phyloP scores from a whole-genome alignment of 805 yeast species.

The Maudiozyma bulderi region DNA sequence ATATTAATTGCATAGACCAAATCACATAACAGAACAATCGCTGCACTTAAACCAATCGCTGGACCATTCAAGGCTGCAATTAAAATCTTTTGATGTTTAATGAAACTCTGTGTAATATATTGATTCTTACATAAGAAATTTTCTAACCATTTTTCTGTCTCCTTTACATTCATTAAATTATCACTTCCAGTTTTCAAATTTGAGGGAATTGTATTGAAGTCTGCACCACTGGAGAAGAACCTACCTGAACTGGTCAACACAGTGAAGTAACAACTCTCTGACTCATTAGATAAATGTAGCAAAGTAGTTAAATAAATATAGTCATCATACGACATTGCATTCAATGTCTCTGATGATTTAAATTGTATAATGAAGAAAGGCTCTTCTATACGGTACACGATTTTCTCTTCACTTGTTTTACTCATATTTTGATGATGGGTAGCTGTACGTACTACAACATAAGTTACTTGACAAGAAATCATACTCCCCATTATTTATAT shows the following conservation, averaged over 20 bases:
- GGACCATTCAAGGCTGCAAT: slow-evolving; percentile 80
- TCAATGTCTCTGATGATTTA: slow-evolving; percentile 49
- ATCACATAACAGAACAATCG: slow-evolving; percentile 67
- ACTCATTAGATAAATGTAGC: slow-evolving; percentile 52
- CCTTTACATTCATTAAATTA: slow-evolving; percentile 11
- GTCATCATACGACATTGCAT: slow-evolving; percentile 60
- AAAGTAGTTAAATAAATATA: slow-evolving; percentile 50
- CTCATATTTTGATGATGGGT: background rate
- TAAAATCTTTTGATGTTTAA: slow-evolving; percentile 60
- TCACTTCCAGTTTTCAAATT: background rate
- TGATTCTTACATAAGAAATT: slow-evolving; percentile 63
- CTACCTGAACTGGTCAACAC: slow-evolving; percentile 62
- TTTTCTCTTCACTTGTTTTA: slow-evolving; percentile 5
- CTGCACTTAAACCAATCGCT: slow-evolving; percentile 69
- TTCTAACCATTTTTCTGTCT: slow-evolving; percentile 38
- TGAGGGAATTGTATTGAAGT: slow-evolving; percentile 34
- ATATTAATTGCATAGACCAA: slow-evolving; percentile 49
- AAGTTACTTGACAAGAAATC: too few species aligned
- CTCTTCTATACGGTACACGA: slow-evolving; percentile 11
- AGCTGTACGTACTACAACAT: too few species aligned
- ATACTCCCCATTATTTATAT: too few species aligned
- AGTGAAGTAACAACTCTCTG: slow-evolving; percentile 54
- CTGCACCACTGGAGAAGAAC: slow-evolving; percentile 81
- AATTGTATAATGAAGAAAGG: slow-evolving; percentile 53
- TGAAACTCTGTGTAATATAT: slow-evolving; percentile 55